Conservation (phyloP, 768 basidiomycete species). For the Naganishia onofrii region DNA sequence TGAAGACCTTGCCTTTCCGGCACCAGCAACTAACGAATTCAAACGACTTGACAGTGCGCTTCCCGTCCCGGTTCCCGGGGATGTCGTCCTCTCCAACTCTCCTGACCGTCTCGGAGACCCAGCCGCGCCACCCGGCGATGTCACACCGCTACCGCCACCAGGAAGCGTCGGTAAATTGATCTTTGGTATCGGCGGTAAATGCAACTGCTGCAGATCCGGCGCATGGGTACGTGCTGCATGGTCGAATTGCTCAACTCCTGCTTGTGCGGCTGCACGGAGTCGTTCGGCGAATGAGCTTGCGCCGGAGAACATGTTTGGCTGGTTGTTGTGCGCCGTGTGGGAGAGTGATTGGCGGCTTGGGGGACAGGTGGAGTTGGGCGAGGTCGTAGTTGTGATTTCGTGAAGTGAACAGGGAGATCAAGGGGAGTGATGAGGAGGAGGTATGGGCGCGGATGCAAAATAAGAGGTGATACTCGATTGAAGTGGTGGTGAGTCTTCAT, state of each 20-base stretch:
- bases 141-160: neutral
- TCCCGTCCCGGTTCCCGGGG: neutral
- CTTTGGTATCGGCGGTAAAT: conserved; percentile 1
- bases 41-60: conserved; percentile 10
- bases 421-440: too few relatives aligned
- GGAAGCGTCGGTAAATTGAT: neutral
- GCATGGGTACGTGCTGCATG: conserved; percentile 29
- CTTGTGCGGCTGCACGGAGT: conserved; percentile 26
- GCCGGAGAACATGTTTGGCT: conserved; percentile 24
- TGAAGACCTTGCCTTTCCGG: neutral
- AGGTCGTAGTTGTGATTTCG: neutral
- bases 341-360: neutral
- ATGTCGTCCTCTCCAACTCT: conserved; percentile 5
- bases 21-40: conserved; percentile 15
- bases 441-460: neutral
- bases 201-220: neutral
- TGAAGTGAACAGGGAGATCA: too few relatives aligned
- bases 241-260: conserved; percentile 30
- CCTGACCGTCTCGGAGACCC: neutral
- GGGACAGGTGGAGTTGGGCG: too few relatives aligned
- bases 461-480: too few relatives aligned
- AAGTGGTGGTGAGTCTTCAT: too few relatives aligned
- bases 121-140: too few relatives aligned
- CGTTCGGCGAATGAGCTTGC: conserved; percentile 26
- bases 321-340: neutral